A percentile compares a stretch with the other conserved stretches of the same genome.
Conservation (phyloP, 192 early-diverging fungal species). For the Cladochytrium replicatum region DNA sequence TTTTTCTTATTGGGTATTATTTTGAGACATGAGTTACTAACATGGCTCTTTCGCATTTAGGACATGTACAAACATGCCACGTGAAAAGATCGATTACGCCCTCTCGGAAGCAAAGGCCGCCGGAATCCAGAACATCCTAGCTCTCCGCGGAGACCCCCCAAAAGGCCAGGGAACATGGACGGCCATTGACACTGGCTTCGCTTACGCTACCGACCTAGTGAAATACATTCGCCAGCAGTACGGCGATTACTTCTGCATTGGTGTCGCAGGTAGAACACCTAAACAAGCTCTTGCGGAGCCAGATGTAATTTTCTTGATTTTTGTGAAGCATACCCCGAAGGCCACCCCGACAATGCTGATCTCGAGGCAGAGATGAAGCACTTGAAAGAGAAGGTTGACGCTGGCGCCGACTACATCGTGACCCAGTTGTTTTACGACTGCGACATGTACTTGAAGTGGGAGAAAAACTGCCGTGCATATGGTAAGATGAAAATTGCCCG, state of each 20-base stretch:
- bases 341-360: constrained; percentile 67
- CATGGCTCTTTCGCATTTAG: not conserved
- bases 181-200: constrained; percentile 75
- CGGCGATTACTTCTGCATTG: constrained; percentile 92
- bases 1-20: not conserved
- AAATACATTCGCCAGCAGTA: constrained; percentile 79
- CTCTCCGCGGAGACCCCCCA: constrained; percentile 91
- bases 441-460: constrained; percentile 76
- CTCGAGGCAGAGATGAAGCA: constrained; percentile 66
- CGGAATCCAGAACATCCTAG: constrained; percentile 95
- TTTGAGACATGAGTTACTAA: not conserved
- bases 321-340: constrained; percentile 68
- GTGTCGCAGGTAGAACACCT: constrained; percentile 65
- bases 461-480: constrained; percentile 55
- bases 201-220: constrained; percentile 81
- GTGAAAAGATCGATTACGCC: constrained; percentile 76
- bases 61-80: constrained; percentile 95
- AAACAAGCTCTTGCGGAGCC: not conserved
- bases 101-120: constrained; percentile 73
- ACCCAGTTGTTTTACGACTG: constrained; percentile 96
- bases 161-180: constrained; percentile 72
- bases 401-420: constrained; percentile 85
- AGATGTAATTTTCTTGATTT: not conserved
- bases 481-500: constrained; percentile 36
- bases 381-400: constrained; percentile 83